Evolutionary conservation across 257 asterid genomes (phyloP), one percentile per base, ranked within the genome.

Genomic region (Scutellaria galericulata): DNA sequence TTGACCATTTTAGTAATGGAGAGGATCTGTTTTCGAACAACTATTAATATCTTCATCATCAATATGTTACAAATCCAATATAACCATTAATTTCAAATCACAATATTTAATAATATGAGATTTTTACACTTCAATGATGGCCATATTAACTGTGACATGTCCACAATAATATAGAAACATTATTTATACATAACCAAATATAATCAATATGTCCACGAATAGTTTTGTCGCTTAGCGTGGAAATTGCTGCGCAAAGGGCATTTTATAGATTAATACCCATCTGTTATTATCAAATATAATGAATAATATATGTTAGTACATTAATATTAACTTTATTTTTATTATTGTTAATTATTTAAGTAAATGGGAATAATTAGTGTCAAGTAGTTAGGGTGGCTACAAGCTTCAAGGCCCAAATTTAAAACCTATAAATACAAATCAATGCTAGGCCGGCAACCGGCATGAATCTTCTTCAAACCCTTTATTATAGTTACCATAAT

Each of bases 361-460:
- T 4, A 41, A 40, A 41, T 35, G n/a, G 59, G 66, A 64, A 75
- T 68, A 64, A 74, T 74, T 68, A 64, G 71, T 68, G 82, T 14
- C 57, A 6, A 62, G 76, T 66, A 55, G 79, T 74, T 68, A 47
- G 82, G 79, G 79, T 45, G 79, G 83, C 77, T 74, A 75, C 76
- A 78, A 14, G 47, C 80, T 75, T 56, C 80, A 57, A 74, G 31
- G 52, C 66, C 13, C 4, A 31, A 45, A 22, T 74, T 48, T 47
- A 64, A 56, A 70, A 74, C 9, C 52, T n/a, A 18, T 46, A 15
- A 41, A 35, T 63, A 66, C 66, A 59, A 31, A 65, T 8, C 48
- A 14, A 61, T 79, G 77, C 63, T 65, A 64, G 80, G 80, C 71
- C 80, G 80, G 83, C 83, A 15, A 70, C 80, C 80, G 80, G 77